phyloP scores from a whole-genome alignment of 768 basidiomycete species.

The Leccinum incarnatum region DNA sequence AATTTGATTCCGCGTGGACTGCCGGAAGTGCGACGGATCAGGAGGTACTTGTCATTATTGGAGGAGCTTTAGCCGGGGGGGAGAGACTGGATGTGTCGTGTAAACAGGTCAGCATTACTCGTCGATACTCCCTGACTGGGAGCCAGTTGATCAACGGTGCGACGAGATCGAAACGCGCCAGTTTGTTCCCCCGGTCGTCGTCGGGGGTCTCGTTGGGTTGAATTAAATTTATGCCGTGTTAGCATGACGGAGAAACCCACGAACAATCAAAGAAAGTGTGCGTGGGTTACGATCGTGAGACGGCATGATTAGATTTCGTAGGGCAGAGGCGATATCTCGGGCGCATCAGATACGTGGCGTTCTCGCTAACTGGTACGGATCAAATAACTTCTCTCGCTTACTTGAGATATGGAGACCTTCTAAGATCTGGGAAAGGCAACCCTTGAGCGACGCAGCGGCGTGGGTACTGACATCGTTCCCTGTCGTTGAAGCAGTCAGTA shows the following conservation, averaged over 20 bases:
- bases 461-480: neutral
- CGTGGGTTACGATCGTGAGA: neutral
- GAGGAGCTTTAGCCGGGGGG: too few species aligned
- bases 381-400: conserved; percentile 15
- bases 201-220: neutral
- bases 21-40: neutral
- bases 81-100: neutral
- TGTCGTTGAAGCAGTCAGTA: neutral
- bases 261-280: neutral
- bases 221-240: neutral
- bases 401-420: neutral
- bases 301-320: neutral
- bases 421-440: neutral
- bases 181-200: neutral
- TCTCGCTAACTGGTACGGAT: conserved; percentile 6
- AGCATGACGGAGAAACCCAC: neutral
- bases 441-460: neutral
- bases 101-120: too few species aligned
- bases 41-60: neutral
- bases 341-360: conserved; percentile 7
- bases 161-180: neutral
- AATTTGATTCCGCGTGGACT: neutral
- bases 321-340: neutral
- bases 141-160: neutral
- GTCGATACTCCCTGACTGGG: neutral